Evolutionary conservation across 1,139 yeast genomes (phyloP), one percentile per base, ranked within the genome.

Genomic region (Nadsonia commutata): DNA sequence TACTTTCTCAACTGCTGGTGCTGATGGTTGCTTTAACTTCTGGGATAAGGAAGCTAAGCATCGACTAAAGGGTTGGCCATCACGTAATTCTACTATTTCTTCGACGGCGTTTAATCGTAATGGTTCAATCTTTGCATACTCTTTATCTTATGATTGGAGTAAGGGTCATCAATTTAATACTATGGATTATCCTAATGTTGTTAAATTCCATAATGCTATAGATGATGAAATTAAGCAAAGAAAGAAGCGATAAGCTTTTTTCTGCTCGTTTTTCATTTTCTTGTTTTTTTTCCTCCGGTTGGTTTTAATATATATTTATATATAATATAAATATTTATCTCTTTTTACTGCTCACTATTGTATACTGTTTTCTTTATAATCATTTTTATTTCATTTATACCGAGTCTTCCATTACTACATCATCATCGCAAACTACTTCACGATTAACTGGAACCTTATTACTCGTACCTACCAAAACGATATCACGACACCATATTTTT

Each of bases 41-140:
- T 93, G 99, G 99, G 98, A 93, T 60, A 86, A 85, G 63, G 95
- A 85, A 56, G 82, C 93, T 43, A 77, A 81, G 59, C 94, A 84
- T 59, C 74, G 97, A 53, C 72, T 90, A 52, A 83, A 81, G 63
- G 84, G 82, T 31, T 83, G 80, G 65, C 85, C 90, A 3, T 64
- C 73, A 17, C 71, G 83, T 22, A 80, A 80, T 39, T 78, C 80
- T 36, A 68, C 94, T 1, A 80, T 93, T 45, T 72, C 94, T 0
- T 77, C 81, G 20, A 74, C 90, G 2, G 78, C 79, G 6, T 93
- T 88, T 65, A 90, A 85, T 63, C 71, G 83, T 52, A 78, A 70
- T 44, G 99, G 99, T 40, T 64, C 76, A 37, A 77, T 90, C 17
- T 80, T 83, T 60, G 98, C 97, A 16, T 86, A 90, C 60, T 95